These are phyloP conservation scores for Aspergillus latus DNA, from an alignment of 2,329 filamentous ascomycete species.

Conservation along the genomic window DNA sequence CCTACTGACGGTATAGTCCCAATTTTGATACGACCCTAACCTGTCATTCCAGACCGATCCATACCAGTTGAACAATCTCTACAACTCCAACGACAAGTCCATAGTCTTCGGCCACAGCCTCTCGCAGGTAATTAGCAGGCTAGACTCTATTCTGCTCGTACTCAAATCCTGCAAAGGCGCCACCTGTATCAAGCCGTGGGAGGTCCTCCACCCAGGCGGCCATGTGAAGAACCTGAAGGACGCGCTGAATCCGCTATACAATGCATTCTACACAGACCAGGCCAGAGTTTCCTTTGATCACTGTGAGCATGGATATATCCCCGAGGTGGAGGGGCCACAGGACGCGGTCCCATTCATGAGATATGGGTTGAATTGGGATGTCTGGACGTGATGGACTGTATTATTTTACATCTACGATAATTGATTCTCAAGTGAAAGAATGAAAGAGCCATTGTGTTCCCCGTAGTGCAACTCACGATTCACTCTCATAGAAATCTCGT, in stretches of 20 bases:
- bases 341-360: constrained; percentile 10
- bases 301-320: constrained; percentile 39
- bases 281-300: constrained; percentile 34
- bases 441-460: neutral
- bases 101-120: neutral
- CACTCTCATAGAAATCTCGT: too few species aligned
- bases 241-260: constrained; percentile 31
- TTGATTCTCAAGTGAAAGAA: neutral
- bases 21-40: too few species aligned
- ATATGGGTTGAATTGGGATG: constrained; percentile 23
- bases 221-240: constrained; percentile 33
- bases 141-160: constrained; percentile 41
- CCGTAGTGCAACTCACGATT: neutral
- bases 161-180: constrained; percentile 41
- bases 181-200: constrained; percentile 41
- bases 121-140: constrained; percentile 21
- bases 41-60: constrained; percentile 31
- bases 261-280: constrained; percentile 36
- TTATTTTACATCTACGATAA: neutral
- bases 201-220: constrained; percentile 34
- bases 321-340: constrained; percentile 39
- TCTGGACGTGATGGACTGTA: neutral
- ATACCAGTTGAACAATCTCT: constrained; percentile 39
- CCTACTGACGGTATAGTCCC: too few species aligned
- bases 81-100: constrained; percentile 4